Evolutionary conservation across 176 grass and related monocot species (phyloP), one percentile per base, ranked within the genome.

Genomic region (Dactylis glomerata): DNA sequence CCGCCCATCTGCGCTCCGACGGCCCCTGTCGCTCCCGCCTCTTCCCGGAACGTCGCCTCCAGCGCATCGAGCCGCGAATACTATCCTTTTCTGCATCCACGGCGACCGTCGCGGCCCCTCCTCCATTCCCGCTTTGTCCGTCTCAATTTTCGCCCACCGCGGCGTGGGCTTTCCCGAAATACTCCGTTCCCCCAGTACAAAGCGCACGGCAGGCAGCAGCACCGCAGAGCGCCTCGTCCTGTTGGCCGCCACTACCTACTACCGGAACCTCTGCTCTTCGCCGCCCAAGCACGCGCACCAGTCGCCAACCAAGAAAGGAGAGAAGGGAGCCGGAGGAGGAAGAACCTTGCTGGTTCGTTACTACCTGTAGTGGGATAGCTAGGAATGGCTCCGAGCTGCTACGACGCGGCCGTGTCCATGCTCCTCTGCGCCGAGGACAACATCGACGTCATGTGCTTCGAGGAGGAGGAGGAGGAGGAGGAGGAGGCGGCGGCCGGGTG

Each of bases 351-450:
- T 37, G 7, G 74, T 72, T 23, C 23, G 49, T 15, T 19, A 20
- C 49, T 51, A 19, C 14, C 49, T 51, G 67, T 17, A 14, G 63
- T 20, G 2, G 10, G 28, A 32, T 19, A 32, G 24, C 41, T 22
- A 62, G 81, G 42, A 79, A 97, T 97, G 95, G 89, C 90, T 54
- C 86, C 88, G 31, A 91, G 84, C 86, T 87, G 86, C 86, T 91
- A 83, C 57, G 92, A 94, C 58, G 90, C 47, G 73, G 81, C 90
- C 17, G 79, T 92, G 51, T 97, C 92, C 20, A 81, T 88, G 86
- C 95, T 97, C 46, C 82, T 97, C 47, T 97, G 95, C 88, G 86
- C 90, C 59, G 95, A 97, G 91, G 92, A 97, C 75, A 92, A 85
- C 81, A 85, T 78, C 78, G 91, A 90, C 86, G 86, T 97, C 76